Evolutionary conservation across 306 rosid species (phyloP), one percentile per base, ranked within the genome.

Genomic region (Hippophae rhamnoides): DNA sequence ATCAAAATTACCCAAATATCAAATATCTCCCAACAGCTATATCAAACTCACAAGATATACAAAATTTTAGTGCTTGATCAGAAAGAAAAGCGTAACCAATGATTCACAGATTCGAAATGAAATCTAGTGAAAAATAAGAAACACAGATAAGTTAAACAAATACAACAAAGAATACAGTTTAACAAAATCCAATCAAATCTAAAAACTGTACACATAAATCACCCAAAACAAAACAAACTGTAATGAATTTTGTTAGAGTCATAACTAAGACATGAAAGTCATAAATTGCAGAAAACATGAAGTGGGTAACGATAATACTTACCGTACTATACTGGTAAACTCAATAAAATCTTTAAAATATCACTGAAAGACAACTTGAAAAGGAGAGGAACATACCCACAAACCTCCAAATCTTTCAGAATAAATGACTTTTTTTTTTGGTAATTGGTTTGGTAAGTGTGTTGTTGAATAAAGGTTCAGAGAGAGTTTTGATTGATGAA

Each of bases 281-380:
- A 12, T 5, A 6, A 6, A 61, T 2, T 5, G 9, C 12, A 43
- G 42, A 11, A 10, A 57, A 4, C 12, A 49, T 51, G 13, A 11
- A 67, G 69, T 47, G 61, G 49, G 18, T 51, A 43, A 73, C 14
- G 47, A 48, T 12, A 38, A 61, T 64, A 69, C 71, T 76, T 58
- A 67, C 70, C 81, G 56, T 76, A 71, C 76, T 51, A 69, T 42
- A 57, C 11, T 57, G 67, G 76, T 27, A 56, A 68, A 49, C 43
- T 38, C 23, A 31, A 54, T 60, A 27, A 14, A 64, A 46, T 14
- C 61, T 47, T 43, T 23, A 46, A 53, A 60, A 69, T 54, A 67
- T 74, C 71, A 47, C 56, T 18, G 76, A 66, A 47, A 63, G 72
- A 54, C 13, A 60, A 55, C 44, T 44, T 41, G 66, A 67, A 67